Evolutionary conservation across 345 rosid species (phyloP), one percentile per base, ranked within the genome.

Genomic region (Ceriops decandra): DNA sequence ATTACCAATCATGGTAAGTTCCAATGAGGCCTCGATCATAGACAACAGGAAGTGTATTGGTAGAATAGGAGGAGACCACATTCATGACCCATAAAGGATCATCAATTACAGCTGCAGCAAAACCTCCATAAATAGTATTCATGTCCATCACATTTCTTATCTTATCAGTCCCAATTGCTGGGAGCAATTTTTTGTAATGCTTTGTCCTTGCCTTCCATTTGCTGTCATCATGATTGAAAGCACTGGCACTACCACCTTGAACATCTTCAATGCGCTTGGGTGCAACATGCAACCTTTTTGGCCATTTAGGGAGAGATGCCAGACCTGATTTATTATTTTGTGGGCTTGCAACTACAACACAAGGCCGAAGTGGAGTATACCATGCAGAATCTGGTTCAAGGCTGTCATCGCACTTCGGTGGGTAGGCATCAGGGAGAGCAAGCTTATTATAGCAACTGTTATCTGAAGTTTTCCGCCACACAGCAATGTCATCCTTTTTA

Each of bases 11-110:
- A 49, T 91, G 97, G 69, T 83, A 90, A 20, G 96, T 82, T 80
- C 99, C 99, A 17, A 95, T 86, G 57, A 95, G 89, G n/a, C 99
- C 99, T 35, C 99, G 91, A 67, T 95, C 99, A 38, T 80, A 91
- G 30, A 95, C 86, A 68, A 90, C 90, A 6, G 96, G 82, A 60
- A 95, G 92, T 4, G 99, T 82, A 65, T 89, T 95, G 32, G 84
- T 78, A 77, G 89, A 87, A 62, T 91, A 88, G 46, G 96, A 90
- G 20, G 99, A 91, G 52, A 88, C 91, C 22, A 95, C 96, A 21
- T 91, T 95, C 97, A 95, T 95, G 68, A 90, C 91, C 99, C 99
- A 95, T 66, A 85, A 30, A 22, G 99, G 97, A 79, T 86, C 88
- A 60, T 88, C 87, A 63, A 88, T 65, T 62, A 88, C 35, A 57